Percentiles rank a stretch among this genome's conserved stretches.
phyloP scores from a whole-genome alignment of 179 eudicot species.

The Corrigiola litoralis region DNA sequence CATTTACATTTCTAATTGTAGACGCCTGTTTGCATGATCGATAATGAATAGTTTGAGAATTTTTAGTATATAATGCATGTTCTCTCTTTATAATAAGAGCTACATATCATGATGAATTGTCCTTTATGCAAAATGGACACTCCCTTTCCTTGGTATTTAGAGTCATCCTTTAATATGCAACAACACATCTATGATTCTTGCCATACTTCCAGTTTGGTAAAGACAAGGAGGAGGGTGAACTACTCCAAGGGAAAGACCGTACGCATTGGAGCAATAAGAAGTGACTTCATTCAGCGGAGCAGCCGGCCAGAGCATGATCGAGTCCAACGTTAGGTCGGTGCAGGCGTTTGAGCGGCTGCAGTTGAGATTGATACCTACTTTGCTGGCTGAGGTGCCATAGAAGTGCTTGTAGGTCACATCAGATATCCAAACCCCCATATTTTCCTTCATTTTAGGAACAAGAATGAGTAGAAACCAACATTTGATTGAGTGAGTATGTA shows the following conservation, averaged over 20 bases:
- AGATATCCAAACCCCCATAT: constrained; percentile 26
- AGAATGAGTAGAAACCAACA: background rate
- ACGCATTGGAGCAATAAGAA: constrained; percentile 40
- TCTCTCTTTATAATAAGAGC: no score
- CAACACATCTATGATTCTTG: constrained; percentile 2
- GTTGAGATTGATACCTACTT: constrained; percentile 25
- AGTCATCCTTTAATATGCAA: constrained; percentile 3
- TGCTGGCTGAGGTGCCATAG: constrained; percentile 29
- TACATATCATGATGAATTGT: no score
- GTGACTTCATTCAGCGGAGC: constrained; percentile 16
- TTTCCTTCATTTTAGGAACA: background rate
- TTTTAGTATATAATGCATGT: no score
- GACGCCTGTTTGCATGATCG: no score
- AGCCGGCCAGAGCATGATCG: constrained; percentile 28
- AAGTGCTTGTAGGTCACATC: constrained; percentile 25
- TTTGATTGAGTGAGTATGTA: background rate
- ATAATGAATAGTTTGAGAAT: no score
- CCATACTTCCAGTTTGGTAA: background rate
- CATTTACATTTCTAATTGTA: no score
- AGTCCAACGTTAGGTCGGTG: constrained; percentile 15
- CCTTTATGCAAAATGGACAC: no score
- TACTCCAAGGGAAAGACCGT: constrained; percentile 29
- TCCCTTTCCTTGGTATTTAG: no score
- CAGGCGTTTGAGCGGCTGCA: constrained; percentile 26
- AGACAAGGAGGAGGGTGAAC: constrained; percentile 27